A percentile compares a stretch with the other conserved stretches of the same genome.
These are phyloP conservation scores for Wilhelminamyces savonicus DNA, from an alignment of 805 yeast genomes.

Conservation along the genomic window DNA sequence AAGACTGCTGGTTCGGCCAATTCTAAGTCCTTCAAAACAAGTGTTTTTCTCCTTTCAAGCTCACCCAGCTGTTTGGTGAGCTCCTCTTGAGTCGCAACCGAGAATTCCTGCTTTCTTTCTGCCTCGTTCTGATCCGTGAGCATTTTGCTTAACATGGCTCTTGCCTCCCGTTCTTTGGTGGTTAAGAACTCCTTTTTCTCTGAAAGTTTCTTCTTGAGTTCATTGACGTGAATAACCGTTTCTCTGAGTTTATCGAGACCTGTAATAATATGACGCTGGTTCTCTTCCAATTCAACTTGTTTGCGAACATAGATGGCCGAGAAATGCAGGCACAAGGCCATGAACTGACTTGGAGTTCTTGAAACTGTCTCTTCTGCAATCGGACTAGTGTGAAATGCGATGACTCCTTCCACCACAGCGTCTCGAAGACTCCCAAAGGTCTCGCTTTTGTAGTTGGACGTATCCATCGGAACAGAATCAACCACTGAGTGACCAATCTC, in stretches of 20 bases:
- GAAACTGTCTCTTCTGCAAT: too few species aligned
- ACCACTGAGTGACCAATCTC: slow-evolving; percentile 45
- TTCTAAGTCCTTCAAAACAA: slow-evolving; percentile 60
- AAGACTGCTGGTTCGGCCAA: slow-evolving; percentile 77
- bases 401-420: slow-evolving; percentile 40
- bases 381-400: too few species aligned
- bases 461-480: slow-evolving; percentile 46
- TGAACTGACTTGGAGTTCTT: slow-evolving; percentile 55
- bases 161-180: slow-evolving; percentile 62
- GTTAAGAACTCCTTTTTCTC: slow-evolving; percentile 44
- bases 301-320: slow-evolving; percentile 33
- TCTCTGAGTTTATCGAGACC: slow-evolving; percentile 76
- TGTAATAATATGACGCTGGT: slow-evolving; percentile 62
- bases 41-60: slow-evolving; percentile 45
- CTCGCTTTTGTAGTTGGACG: slow-evolving; percentile 24
- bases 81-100: slow-evolving; percentile 66
- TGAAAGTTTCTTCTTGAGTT: slow-evolving; percentile 48
- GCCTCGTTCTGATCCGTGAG: slow-evolving; percentile 85
- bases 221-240: slow-evolving; percentile 66
- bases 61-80: slow-evolving; percentile 60
- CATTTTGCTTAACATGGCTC: slow-evolving; percentile 66
- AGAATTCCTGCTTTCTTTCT: slow-evolving; percentile 82
- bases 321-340: slow-evolving; percentile 46
- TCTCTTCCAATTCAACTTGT: slow-evolving; percentile 48
- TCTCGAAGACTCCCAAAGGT: slow-evolving; percentile 30